Percentiles rank a stretch among this genome's conserved stretches.
Conservation (phyloP, 2,329 filamentous ascomycete genomes). For the Fusarium xylarioides region DNA sequence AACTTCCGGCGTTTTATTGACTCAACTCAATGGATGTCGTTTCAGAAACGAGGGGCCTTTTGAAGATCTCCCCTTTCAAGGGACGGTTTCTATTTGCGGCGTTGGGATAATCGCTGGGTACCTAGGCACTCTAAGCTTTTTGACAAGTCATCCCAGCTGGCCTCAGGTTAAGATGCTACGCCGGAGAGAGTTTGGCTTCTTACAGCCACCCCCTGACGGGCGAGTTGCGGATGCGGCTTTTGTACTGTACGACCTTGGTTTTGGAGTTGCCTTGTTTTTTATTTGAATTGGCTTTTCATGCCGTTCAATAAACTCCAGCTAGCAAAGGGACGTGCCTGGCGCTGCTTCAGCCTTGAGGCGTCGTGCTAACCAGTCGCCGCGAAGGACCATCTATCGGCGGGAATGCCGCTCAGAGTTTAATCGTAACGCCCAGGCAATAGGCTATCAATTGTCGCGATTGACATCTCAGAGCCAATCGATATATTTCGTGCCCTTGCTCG, state of each 20-base stretch:
- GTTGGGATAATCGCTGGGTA: background rate
- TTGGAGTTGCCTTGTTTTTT: constrained; percentile 8
- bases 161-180: constrained; percentile 12
- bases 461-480: background rate
- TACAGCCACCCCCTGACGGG: constrained; percentile 33
- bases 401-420: constrained; percentile 31
- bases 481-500: background rate
- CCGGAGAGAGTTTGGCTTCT: background rate
- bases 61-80: background rate
- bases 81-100: background rate
- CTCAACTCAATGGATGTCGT: constrained; percentile 11
- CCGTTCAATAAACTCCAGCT: constrained; percentile 18
- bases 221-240: constrained; percentile 11
- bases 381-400: background rate
- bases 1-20: constrained; percentile 2
- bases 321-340: constrained; percentile 28
- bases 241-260: constrained; percentile 17
- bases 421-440: background rate
- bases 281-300: constrained; percentile 17
- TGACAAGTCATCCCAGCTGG: constrained; percentile 13
- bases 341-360: constrained; percentile 23
- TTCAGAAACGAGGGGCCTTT: constrained; percentile 20
- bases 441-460: background rate
- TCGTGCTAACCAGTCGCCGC: constrained; percentile 9
- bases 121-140: background rate